These are phyloP conservation scores for Exophiala phaeomuriformis DNA, from an alignment of 2,329 filamentous ascomycete species.

Conservation along the genomic window DNA sequence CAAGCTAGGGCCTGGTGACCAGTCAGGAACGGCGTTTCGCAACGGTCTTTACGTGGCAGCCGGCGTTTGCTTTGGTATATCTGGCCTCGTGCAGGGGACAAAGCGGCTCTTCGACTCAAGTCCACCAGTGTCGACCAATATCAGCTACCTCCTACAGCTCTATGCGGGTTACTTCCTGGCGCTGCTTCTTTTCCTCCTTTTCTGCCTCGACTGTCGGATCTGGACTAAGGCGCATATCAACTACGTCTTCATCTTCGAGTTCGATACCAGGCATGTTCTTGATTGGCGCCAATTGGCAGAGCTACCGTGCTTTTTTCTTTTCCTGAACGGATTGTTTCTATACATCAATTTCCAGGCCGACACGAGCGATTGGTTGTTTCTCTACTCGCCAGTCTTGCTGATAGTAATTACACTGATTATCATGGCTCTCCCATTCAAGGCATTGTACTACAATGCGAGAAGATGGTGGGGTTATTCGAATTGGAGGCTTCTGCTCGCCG, in stretches of 20 bases:
- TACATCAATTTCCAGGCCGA: slow-evolving; percentile 81
- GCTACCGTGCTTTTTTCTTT: slow-evolving; percentile 76
- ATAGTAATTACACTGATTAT: slow-evolving; percentile 60
- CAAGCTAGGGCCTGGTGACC: slow-evolving; percentile 54
- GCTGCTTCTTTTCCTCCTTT: slow-evolving; percentile 71
- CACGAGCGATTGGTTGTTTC: slow-evolving; percentile 59
- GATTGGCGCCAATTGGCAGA: slow-evolving; percentile 86
- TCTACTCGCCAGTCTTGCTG: slow-evolving; percentile 80
- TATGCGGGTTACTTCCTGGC: slow-evolving; percentile 89
- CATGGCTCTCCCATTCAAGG: slow-evolving; percentile 66
- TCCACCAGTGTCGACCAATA: slow-evolving; percentile 43
- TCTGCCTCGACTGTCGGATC: slow-evolving; percentile 73
- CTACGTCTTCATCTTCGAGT: slow-evolving; percentile 94
- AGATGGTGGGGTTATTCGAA: slow-evolving; percentile 86
- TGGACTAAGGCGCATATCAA: slow-evolving; percentile 86
- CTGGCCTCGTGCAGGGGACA: slow-evolving; percentile 57
- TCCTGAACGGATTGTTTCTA: slow-evolving; percentile 67
- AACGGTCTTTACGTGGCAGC: slow-evolving; percentile 61
- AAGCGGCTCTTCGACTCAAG: slow-evolving; percentile 47
- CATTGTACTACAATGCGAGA: slow-evolving; percentile 68
- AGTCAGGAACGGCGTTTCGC: slow-evolving; percentile 52
- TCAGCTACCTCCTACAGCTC: slow-evolving; percentile 67
- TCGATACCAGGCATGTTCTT: slow-evolving; percentile 74
- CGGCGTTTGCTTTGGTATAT: slow-evolving; percentile 58
- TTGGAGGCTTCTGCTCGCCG: slow-evolving; percentile 77